Evolutionary conservation across 1,139 yeast genomes (phyloP).

Genomic region (Geotrichum australiense): DNA sequence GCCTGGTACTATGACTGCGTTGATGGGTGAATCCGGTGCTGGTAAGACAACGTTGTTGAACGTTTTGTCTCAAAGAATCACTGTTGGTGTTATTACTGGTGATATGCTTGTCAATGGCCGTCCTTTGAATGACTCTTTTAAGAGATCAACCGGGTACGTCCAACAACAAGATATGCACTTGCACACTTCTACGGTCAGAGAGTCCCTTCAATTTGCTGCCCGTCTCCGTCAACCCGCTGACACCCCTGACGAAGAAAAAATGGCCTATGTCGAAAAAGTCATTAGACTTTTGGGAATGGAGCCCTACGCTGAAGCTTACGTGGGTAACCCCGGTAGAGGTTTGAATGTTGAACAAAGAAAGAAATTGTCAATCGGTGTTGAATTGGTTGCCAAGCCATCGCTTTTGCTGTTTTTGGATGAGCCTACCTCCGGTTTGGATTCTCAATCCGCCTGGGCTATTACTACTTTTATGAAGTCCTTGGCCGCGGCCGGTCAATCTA

Average conservation of each 20-base stretch:
- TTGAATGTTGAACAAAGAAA: slow-evolving; percentile 78
- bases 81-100: slow-evolving; percentile 53
- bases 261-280: slow-evolving; percentile 50
- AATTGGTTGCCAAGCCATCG: slow-evolving; percentile 77
- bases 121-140: slow-evolving; percentile 45
- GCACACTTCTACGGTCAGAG: slow-evolving; percentile 50
- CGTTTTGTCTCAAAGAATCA: slow-evolving; percentile 50
- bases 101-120: slow-evolving; percentile 54
- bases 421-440: slow-evolving; percentile 85
- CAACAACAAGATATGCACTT: slow-evolving; percentile 59
- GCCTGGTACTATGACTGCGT: slow-evolving; percentile 53
- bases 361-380: slow-evolving; percentile 79
- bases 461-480: slow-evolving; percentile 47
- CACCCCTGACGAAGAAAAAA: slow-evolving; percentile 42
- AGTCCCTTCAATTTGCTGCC: slow-evolving; percentile 53
- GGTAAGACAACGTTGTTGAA: slow-evolving; percentile 58
- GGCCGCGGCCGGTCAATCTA: slow-evolving; percentile 72
- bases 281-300: slow-evolving; percentile 50
- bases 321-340: slow-evolving; percentile 60
- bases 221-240: slow-evolving; percentile 47
- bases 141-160: slow-evolving; percentile 55
- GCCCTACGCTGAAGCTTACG: slow-evolving; percentile 51
- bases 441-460: slow-evolving; percentile 77
- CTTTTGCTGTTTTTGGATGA: slow-evolving; percentile 74
- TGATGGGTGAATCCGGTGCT: slow-evolving; percentile 64